Base-by-base conservation (phyloP, 176 grass and related monocot species). In the Musa beccarii region DNA sequence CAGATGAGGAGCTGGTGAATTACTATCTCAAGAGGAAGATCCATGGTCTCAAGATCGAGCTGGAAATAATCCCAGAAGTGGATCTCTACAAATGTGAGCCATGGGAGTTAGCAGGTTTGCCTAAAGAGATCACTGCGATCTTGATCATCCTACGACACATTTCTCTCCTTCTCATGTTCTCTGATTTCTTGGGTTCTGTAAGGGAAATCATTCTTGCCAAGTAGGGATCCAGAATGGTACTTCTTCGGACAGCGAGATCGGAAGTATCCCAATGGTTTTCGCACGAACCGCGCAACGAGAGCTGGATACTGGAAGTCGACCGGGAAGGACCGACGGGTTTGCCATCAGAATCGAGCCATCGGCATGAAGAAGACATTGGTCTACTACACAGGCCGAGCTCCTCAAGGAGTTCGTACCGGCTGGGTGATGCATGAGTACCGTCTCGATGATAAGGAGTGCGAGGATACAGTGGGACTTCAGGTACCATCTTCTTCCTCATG, bases 401-500 rank as follows among this genome's bases (percentile, higher is more conserved):
- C 87, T 3, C 59, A 81, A 2, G 87, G 81, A 4, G 11, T 78
- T 21, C 85, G 74, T 78, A 86, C 81, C 19, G 63, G 53, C 22
- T 89, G 84, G 87, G 74, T 79, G 21, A 86, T 89, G 84, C 81
- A 89, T 59, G 87, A 89, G 74, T 86, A 86, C 78, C 51, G 72
- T 2, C 63, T 81, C 20, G 73, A 71, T 21, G 57, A 62, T 17
- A 62, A 62, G 19, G 63, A 65, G 22, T 65, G 17, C 63, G 63
- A 65, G 63, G 63, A 65, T 24, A 2, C 63, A 25, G 22, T 26
- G 63, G 63, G 63, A 21, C 63, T 65, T 9, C 63, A 65, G 63
- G 63, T 65, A 63, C 11, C 54, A 8, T 3, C 57, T 62, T 17
- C 57, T 19, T 43, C 34, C 34, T 43, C 34, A 43, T 43, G 34